Evolutionary conservation across 2,329 filamentous ascomycete species (phyloP), one percentile per base, ranked within the genome.

Genomic region (Fusarium armeniacum): DNA sequence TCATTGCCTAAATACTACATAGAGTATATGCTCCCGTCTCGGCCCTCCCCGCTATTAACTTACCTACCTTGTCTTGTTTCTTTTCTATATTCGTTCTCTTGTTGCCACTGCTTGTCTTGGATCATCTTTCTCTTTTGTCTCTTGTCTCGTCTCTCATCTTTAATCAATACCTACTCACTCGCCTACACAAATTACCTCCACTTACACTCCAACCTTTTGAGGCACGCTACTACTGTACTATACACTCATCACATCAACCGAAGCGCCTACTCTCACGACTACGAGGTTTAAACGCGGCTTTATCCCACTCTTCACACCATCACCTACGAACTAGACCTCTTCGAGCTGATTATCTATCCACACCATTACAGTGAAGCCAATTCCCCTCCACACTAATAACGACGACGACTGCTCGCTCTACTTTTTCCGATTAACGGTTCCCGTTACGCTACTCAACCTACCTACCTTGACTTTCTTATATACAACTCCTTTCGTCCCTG

Each of bases 1-100:
- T 22, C 36, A 40, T 40, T 40, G 73, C 65, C 73, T 76, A 75
- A 77, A 77, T 76, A 76, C 71, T 66, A 73, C 67, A 71, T 63
- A 71, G 67, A 58, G 56, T 63, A 71, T 68, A 63, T 38, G 58
- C 65, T 69, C 65, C 73, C 70, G 62, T 59, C 57, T 67, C 61
- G 70, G 70, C 58, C 65, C 54, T 73, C 63, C 69, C 72, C 73
- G 67, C 60, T 74, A 51, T 58, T 43, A 33, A 33, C 52, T 24
- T 47, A 36, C 24, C 32, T 32, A 24, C 28, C 33, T 55, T 38
- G 30, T 61, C 60, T 62, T 65, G 45, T 38, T 60, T 46, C 41
- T 30, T 30, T 28, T 33, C 56, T 66, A 60, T 74, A 67, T 52
- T 47, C 66, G 56, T 57, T 59, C 65, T 63, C 62, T 61, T 58